These are phyloP conservation scores for Cladosporium sp. DNA, from an alignment of 2,329 filamentous ascomycete genomes.

Conservation along the genomic window DNA sequence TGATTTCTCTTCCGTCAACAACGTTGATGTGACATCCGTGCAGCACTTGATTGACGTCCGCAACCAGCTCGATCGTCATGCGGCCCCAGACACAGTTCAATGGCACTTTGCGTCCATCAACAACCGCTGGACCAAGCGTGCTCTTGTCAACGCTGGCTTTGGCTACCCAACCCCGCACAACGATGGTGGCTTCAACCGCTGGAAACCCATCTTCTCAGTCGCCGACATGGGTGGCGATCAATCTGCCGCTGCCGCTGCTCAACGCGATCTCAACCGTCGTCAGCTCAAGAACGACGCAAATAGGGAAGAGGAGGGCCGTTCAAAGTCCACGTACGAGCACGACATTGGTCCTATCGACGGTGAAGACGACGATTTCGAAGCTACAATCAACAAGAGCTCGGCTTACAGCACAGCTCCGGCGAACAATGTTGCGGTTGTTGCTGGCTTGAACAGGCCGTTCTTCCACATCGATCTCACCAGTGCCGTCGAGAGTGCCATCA, in stretches of 20 bases:
- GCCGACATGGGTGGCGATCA: conserved; percentile 76
- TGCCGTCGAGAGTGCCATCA: conserved; percentile 83
- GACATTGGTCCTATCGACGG: conserved; percentile 32
- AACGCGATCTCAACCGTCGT: conserved; percentile 62
- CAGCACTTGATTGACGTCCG: conserved; percentile 92
- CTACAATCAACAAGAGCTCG: conserved; percentile 52
- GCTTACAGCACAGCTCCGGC: conserved; percentile 46
- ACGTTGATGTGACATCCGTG: conserved; percentile 88
- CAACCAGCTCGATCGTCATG: conserved; percentile 87
- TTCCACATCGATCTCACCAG: conserved; percentile 93
- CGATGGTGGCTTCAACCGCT: conserved; percentile 61
- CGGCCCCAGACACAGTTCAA: conserved; percentile 77
- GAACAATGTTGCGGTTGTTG: conserved; percentile 63
- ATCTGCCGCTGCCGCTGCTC: conserved; percentile 69
- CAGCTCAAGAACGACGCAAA: conserved; percentile 38
- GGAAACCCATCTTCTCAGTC: conserved; percentile 95
- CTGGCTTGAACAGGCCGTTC: conserved; percentile 84
- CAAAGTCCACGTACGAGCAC: conserved; percentile 25
- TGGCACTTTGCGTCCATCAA: conserved; percentile 96
- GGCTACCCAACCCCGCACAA: conserved; percentile 69
- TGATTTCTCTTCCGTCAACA: conserved; percentile 91
- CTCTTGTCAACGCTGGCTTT: conserved; percentile 83
- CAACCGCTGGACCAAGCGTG: conserved; percentile 93
- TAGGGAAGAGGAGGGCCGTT: conserved; percentile 39
- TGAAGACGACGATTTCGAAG: conserved; percentile 40